phyloP scores from a whole-genome alignment of 78 protist species.

The Dictyostelium citrinum region DNA sequence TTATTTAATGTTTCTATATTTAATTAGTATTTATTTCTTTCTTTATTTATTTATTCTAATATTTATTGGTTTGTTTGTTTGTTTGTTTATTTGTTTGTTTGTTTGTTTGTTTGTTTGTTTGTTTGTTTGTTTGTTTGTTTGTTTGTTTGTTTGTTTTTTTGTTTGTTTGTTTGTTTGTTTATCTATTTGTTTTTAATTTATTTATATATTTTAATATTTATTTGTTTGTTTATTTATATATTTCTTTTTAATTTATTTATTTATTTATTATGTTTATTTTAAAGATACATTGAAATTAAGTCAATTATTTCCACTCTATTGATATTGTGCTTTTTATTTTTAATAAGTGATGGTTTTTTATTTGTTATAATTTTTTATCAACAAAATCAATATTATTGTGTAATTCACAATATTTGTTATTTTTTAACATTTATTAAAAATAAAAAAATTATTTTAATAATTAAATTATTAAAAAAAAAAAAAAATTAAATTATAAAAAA shows the following conservation, averaged over 20 bases:
- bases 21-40: no score
- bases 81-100: no score
- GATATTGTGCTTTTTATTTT: background rate
- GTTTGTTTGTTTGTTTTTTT: background rate
- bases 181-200: no score
- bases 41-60: no score
- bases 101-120: no score
- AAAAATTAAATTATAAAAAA: background rate
- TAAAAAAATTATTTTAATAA: background rate
- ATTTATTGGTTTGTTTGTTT: no score
- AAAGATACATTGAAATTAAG: background rate
- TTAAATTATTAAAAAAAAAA: background rate
- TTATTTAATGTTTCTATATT: no score
- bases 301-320: background rate
- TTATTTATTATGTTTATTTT: background rate
- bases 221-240: background rate
- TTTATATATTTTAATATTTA: no score
- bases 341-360: background rate
- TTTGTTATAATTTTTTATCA: background rate
- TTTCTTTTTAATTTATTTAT: background rate
- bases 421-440: background rate
- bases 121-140: background rate
- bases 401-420: background rate
- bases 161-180: no score
- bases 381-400: background rate